Conservation (phyloP, 306 rosid species). For the Fragaria iinumae region DNA sequence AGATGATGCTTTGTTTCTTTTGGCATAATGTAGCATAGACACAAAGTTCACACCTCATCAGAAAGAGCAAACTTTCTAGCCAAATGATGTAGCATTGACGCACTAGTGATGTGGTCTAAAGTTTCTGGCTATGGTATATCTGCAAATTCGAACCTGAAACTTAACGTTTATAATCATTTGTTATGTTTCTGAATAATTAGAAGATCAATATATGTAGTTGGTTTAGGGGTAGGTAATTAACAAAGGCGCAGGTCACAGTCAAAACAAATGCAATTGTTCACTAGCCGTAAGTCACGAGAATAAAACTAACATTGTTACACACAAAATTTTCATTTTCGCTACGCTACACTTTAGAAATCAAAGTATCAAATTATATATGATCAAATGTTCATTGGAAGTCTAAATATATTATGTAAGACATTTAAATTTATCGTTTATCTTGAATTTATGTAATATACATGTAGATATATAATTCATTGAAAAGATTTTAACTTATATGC, state of each 20-base stretch:
- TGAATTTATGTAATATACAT: background rate
- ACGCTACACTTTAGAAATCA: background rate
- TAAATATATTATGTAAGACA: no score
- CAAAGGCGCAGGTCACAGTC: background rate
- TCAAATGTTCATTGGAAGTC: no score
- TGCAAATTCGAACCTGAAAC: background rate
- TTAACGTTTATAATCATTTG: background rate
- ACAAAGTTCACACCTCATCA: conserved; percentile 7
- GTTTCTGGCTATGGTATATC: background rate
- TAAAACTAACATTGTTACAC: background rate
- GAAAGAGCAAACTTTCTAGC: conserved; percentile 5
- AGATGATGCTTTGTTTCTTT: conserved; percentile 6
- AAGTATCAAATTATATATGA: no score
- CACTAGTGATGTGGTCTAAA: conserved; percentile 17
- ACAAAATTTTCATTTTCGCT: background rate
- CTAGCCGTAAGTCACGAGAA: background rate
- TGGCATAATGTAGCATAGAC: background rate
- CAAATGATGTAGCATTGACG: conserved; percentile 21
- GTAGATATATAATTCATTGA: background rate
- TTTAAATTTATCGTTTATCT: background rate
- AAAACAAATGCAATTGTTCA: background rate
- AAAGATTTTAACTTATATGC: background rate
- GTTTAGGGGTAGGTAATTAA: background rate
- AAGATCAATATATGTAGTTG: background rate
- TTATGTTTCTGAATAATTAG: background rate